phyloP scores from a whole-genome alignment of 306 rosid species.

The Rosa rugosa region DNA sequence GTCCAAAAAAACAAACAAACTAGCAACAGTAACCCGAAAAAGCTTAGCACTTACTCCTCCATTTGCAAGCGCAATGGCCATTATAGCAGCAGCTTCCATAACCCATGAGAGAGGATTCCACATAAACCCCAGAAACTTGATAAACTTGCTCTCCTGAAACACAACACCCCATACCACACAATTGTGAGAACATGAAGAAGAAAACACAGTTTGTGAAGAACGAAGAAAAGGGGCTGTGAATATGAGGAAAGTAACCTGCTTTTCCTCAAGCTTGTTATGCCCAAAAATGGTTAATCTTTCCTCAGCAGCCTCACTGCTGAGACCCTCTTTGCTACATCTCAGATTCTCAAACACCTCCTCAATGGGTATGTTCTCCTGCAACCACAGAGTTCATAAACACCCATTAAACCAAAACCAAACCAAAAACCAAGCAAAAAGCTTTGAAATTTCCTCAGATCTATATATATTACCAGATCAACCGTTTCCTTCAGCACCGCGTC shows the following conservation, averaged over 20 bases:
- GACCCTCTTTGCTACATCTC: conserved; percentile 95
- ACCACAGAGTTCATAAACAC: conserved; percentile 25
- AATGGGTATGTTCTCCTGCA: conserved; percentile 95
- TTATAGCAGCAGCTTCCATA: conserved; percentile 98
- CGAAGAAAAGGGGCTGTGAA: not conserved
- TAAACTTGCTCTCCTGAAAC: conserved; percentile 81
- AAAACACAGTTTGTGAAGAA: not conserved
- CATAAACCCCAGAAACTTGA: conserved; percentile 96
- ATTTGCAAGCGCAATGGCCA: conserved; percentile 99
- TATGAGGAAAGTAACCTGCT: conserved; percentile 41
- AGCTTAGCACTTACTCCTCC: conserved; percentile 72
- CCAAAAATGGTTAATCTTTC: conserved; percentile 83
- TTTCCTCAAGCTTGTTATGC: conserved; percentile 96
- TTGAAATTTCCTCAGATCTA: conserved; percentile 53
- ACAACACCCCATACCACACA: conserved; percentile 24
- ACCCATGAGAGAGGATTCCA: conserved; percentile 99
- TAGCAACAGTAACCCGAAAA: conserved; percentile 14
- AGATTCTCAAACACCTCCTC: conserved; percentile 95
- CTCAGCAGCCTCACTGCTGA: conserved; percentile 81
- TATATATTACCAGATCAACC: conserved; percentile 82
- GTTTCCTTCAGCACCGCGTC: conserved; percentile 95
- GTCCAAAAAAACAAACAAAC: not conserved
- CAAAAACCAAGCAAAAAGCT: conserved; percentile 13
- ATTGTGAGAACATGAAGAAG: conserved; percentile 17
- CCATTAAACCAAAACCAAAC: conserved; percentile 24